Evolutionary conservation across 1,139 yeast genomes (phyloP), one percentile per base, ranked within the genome.

Genomic region (Protomyces gravidus): DNA sequence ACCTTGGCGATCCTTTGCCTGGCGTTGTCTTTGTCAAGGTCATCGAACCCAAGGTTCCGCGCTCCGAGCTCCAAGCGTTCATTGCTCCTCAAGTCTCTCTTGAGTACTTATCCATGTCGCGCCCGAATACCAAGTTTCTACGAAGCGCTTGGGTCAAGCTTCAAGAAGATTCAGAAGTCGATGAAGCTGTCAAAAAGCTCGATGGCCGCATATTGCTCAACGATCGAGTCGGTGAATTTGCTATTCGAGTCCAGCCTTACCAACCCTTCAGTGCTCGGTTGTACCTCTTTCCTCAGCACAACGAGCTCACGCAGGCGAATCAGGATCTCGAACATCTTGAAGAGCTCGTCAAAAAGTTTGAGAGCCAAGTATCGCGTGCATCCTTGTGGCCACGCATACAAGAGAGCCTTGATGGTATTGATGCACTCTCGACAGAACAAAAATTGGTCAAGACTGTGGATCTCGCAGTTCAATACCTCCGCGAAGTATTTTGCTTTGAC

Each of bases 131-230:
- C 5, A 53, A 51, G 27, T 52, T 48, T 49, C 58, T 51, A 33
- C 33, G 65, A 17, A 47, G 61, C 11, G 65, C 62, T n/a, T 64
- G 65, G 66, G 48, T 62, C 23, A 48, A 52, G 42, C 51, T 63
- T 17, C 32, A 60, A n/a, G 55, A 33, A 6, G 64, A 55, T 17
- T 46, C 53, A n/a, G 60, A 62, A 36, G 27, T 60, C 27, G 56
- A 56, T 2, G 55, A 50, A 11, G 63, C 56, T 3, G 45, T 62
- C 25, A 58, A 61, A 9, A 30, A 52, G 48, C 57, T 64, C 15
- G 63, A 61, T n/a, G 65, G 62, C 5, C 55, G 57, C 2, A 42
- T 47, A 7, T 13, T 47, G n/a, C 48, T 60, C 23, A 36, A 47
- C 11, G 63, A 53, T 46, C 61, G 50, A 2, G 49, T 23, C 5